Conservation (phyloP, 495 filamentous ascomycete genomes). For the Thozetella sp. region DNA sequence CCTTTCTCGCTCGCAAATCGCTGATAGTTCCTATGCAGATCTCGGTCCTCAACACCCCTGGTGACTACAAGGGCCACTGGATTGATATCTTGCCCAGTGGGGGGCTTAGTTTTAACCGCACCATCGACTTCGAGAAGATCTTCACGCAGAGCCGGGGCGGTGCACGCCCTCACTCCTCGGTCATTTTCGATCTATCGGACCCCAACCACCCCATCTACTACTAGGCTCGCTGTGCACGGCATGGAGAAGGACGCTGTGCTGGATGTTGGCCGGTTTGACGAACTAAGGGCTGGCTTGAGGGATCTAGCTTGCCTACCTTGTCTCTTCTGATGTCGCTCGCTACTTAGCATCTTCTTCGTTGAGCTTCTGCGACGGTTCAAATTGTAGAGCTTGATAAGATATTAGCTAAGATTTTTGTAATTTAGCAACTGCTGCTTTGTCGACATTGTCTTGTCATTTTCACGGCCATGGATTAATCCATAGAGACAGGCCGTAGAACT, state of each 20-base stretch:
- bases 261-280: too few species aligned
- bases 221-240: conserved; percentile 13
- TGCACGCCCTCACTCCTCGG: conserved; percentile 59
- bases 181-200: conserved; percentile 62
- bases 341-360: too few species aligned
- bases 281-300: too few species aligned
- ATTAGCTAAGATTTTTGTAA: too few species aligned
- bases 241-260: neutral
- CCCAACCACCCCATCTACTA: conserved; percentile 40
- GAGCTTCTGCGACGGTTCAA: too few species aligned
- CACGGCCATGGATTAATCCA: too few species aligned
- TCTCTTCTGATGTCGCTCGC: too few species aligned
- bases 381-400: too few species aligned
- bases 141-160: conserved; percentile 54
- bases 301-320: too few species aligned
- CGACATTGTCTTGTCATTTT: too few species aligned
- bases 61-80: conserved; percentile 64
- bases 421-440: too few species aligned
- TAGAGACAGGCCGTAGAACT: too few species aligned
- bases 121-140: conserved; percentile 55
- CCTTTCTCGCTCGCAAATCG: neutral
- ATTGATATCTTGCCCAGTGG: conserved; percentile 60
- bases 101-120: conserved; percentile 56
- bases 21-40: conserved; percentile 30
- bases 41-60: conserved; percentile 62